A percentile compares a stretch with the other conserved stretches of the same genome.
These are phyloP conservation scores for Knufia fluminis DNA, from an alignment of 2,329 filamentous ascomycete species.

Conservation along the genomic window DNA sequence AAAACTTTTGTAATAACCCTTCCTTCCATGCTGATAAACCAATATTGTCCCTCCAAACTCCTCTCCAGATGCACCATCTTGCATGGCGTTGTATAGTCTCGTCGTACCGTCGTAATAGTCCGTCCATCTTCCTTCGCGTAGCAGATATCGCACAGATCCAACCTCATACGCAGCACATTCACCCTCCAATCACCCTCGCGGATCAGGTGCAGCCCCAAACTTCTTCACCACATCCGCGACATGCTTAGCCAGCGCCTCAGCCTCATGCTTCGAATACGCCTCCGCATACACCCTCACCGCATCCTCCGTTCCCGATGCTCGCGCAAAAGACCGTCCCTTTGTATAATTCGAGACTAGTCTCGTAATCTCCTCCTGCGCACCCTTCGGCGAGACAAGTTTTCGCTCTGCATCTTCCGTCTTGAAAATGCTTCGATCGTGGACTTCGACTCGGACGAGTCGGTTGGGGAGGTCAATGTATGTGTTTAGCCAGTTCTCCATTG, in stretches of 20 bases:
- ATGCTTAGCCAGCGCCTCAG: conserved; percentile 79
- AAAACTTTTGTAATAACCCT: no score
- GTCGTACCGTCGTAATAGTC: no score
- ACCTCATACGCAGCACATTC: no score
- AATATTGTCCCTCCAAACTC: no score
- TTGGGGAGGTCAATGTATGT: conserved; percentile 94
- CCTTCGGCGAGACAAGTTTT: conserved; percentile 67
- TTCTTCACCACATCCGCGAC: conserved; percentile 68
- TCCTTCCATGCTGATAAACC: no score
- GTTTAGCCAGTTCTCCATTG: conserved; percentile 77
- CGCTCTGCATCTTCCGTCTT: conserved; percentile 87
- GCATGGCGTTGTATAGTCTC: no score
- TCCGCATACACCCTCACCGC: conserved; percentile 94
- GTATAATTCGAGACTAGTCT: conserved; percentile 81
- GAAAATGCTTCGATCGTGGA: conserved; percentile 80
- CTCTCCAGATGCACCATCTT: no score
- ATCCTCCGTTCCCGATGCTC: conserved; percentile 91
- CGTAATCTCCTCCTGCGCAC: conserved; percentile 79
- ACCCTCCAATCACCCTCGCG: no score
- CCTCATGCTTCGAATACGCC: conserved; percentile 78
- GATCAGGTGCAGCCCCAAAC: conserved; percentile 26
- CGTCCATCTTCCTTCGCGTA: no score
- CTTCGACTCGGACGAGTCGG: conserved; percentile 85
- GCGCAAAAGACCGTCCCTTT: conserved; percentile 79
- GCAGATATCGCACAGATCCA: no score